Conservation (phyloP, 352 stramenopile species). For the Phytophthora kernoviae region DNA sequence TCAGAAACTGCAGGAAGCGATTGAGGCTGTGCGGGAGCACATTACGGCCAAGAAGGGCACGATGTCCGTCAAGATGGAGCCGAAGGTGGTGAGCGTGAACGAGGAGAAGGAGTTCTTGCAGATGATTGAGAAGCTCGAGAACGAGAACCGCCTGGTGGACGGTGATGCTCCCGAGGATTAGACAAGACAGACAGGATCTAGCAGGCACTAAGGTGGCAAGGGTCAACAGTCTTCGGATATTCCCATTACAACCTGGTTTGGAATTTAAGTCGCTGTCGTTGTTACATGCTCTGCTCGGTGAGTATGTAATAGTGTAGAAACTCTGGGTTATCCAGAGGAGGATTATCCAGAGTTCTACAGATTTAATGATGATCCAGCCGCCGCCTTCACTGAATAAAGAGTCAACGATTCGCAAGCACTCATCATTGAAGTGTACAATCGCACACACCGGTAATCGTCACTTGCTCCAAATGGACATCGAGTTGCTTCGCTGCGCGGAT, state of each 20-base stretch:
- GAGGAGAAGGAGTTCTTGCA: constrained; percentile 99
- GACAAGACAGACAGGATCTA: constrained; percentile 17
- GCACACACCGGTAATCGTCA: too few species aligned
- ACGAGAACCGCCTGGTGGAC: constrained; percentile 99
- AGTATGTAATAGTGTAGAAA: too few species aligned
- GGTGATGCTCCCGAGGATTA: constrained; percentile 97
- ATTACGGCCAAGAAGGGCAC: constrained; percentile 96
- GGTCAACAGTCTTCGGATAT: constrained; percentile 5
- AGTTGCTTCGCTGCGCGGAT: too few species aligned
- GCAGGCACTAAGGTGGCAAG: constrained; percentile 5
- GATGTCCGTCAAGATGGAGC: constrained; percentile 98
- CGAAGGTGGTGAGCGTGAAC: constrained; percentile 98
- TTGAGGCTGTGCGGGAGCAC: constrained; percentile 93
- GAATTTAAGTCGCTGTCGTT: too few species aligned
- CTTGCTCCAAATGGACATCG: too few species aligned
- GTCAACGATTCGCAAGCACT: too few species aligned
- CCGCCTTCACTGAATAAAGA: too few species aligned
- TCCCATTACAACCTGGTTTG: constrained; percentile 13
- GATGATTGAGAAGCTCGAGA: constrained; percentile 99
- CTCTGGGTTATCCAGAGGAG: too few species aligned
- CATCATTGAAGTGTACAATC: too few species aligned
- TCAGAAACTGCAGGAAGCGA: constrained; percentile 95
- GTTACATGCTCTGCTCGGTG: too few species aligned
- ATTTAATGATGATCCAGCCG: too few species aligned
- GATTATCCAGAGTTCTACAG: too few species aligned